phyloP scores from a whole-genome alignment of 306 rosid genomes.

The Quercus mongolica region DNA sequence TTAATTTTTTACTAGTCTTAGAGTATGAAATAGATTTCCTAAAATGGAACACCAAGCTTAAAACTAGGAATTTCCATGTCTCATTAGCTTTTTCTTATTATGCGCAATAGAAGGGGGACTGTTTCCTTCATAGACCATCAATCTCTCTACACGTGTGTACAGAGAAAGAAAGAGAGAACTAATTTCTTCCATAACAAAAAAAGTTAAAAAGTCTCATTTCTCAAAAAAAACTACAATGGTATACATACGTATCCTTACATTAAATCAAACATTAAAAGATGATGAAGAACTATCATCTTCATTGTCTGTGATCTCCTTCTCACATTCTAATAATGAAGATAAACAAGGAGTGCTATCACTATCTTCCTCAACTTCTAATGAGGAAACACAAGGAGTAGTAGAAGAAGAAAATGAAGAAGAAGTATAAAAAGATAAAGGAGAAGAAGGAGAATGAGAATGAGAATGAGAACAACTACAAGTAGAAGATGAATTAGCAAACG shows the following conservation, averaged over 20 bases:
- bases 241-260: slow-evolving; percentile 15
- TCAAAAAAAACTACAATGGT: not conserved
- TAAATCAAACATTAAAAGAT: slow-evolving; percentile 19
- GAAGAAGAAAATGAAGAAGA: slow-evolving; percentile 45
- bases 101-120: slow-evolving; percentile 16
- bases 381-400: slow-evolving; percentile 34
- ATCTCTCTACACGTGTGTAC: slow-evolving; percentile 11
- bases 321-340: slow-evolving; percentile 45
- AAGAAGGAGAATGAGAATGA: slow-evolving; percentile 19
- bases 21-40: not conserved
- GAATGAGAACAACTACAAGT: slow-evolving; percentile 10
- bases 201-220: not conserved
- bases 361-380: slow-evolving; percentile 32
- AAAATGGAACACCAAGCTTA: slow-evolving; percentile 9
- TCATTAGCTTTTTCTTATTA: not conserved
- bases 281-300: slow-evolving; percentile 30
- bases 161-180: not conserved
- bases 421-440: slow-evolving; percentile 39
- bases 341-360: slow-evolving; percentile 24
- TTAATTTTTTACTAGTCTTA: too few relatives aligned
- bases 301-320: slow-evolving; percentile 29
- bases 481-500: slow-evolving; percentile 15
- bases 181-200: not conserved
- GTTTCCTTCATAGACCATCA: slow-evolving; percentile 9
- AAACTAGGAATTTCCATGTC: slow-evolving; percentile 5